Evolutionary conservation across 106 monocot species (phyloP).

Genomic region (Vanilla planifolia): DNA sequence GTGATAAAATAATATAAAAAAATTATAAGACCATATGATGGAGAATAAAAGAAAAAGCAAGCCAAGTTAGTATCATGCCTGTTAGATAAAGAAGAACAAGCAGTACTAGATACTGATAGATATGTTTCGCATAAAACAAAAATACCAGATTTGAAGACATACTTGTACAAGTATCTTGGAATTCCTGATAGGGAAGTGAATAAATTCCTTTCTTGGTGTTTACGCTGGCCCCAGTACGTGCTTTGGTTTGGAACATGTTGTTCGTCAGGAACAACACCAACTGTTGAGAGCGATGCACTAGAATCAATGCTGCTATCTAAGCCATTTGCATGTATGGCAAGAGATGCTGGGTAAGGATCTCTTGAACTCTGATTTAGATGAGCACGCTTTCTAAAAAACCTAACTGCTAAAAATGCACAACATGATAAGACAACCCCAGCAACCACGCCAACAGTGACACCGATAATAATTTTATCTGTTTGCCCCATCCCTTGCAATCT

Average conservation of each 20-base stretch:
- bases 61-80: background rate
- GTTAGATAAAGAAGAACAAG: background rate
- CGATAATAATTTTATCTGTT: conserved; percentile 37
- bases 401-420: conserved; percentile 41
- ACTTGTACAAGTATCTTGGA: conserved; percentile 81
- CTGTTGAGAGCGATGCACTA: conserved; percentile 48
- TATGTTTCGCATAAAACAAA: background rate
- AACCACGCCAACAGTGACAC: conserved; percentile 57
- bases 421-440: conserved; percentile 48
- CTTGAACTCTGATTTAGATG: conserved; percentile 11
- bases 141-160: conserved; percentile 9
- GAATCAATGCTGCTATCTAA: conserved; percentile 44
- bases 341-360: conserved; percentile 26
- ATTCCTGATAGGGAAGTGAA: conserved; percentile 56
- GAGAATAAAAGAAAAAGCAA: background rate
- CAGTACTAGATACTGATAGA: background rate
- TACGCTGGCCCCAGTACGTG: conserved; percentile 20
- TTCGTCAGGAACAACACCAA: conserved; percentile 16
- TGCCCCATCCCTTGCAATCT: conserved; percentile 31
- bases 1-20: too few species aligned
- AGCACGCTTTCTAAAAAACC: conserved; percentile 34
- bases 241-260: conserved; percentile 12
- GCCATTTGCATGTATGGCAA: conserved; percentile 58
- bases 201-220: conserved; percentile 27
- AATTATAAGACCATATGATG: background rate